Conservation (phyloP, 1,284 basidiomycete species). For the Cryptococcus wingfieldii region DNA sequence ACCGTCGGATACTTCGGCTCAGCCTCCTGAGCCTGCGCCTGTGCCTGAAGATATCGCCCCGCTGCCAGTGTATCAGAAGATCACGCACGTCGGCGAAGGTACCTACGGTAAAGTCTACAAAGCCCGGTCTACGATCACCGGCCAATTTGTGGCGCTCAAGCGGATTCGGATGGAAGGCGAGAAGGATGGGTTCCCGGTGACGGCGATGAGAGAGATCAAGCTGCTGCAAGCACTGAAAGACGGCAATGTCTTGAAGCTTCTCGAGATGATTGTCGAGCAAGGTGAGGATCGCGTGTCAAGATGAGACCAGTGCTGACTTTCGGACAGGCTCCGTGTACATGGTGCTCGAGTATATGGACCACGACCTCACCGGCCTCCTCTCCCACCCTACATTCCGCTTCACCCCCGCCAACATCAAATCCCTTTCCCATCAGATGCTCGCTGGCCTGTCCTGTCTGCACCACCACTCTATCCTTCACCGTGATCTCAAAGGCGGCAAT, state of each 20-base stretch:
- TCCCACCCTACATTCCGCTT: conserved; percentile 86
- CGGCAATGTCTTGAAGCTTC: conserved; percentile 79
- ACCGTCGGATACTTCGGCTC: background rate
- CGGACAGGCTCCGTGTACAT: conserved; percentile 87
- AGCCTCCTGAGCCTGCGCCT: background rate
- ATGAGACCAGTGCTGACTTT: background rate
- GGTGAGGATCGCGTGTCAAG: conserved; percentile 55
- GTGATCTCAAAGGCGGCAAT: conserved; percentile 98
- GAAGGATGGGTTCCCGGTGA: conserved; percentile 96
- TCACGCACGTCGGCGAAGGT: conserved; percentile 94
- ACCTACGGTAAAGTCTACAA: conserved; percentile 99
- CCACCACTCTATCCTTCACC: conserved; percentile 89
- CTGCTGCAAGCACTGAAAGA: conserved; percentile 87
- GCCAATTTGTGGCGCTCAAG: conserved; percentile 82
- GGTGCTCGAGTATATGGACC: conserved; percentile 99
- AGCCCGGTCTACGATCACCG: conserved; percentile 74
- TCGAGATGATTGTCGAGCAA: conserved; percentile 98
- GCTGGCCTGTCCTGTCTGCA: conserved; percentile 90
- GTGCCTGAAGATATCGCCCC: background rate
- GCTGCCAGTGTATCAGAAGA: conserved; percentile 66
- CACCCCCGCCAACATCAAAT: conserved; percentile 83
- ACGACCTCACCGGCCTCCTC: conserved; percentile 92
- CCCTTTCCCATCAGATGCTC: conserved; percentile 90
- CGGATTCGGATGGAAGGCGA: conserved; percentile 97
- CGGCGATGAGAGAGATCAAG: conserved; percentile 98